phyloP scores from a whole-genome alignment of 2,329 filamentous ascomycete genomes.

The Aspergillus eucalypticola region DNA sequence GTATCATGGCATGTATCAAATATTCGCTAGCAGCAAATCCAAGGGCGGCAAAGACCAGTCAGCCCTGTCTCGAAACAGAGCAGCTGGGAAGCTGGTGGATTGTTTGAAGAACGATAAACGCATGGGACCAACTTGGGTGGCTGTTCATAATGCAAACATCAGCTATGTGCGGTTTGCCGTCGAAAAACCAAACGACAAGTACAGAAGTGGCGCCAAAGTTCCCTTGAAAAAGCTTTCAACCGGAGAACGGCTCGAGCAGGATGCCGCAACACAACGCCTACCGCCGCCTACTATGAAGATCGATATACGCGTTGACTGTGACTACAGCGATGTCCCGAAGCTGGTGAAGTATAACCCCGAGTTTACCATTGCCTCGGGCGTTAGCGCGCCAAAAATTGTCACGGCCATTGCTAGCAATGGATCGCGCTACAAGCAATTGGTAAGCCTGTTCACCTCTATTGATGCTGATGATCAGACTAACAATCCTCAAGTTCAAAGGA shows the following conservation, averaged over 20 bases:
- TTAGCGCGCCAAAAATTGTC: slow-evolving; percentile 92
- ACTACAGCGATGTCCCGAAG: slow-evolving; percentile 76
- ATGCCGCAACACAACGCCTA: slow-evolving; percentile 66
- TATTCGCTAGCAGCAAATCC: slow-evolving; percentile 77
- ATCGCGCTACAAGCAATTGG: slow-evolving; percentile 78
- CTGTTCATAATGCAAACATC: slow-evolving; percentile 73
- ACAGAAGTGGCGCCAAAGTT: slow-evolving; percentile 68
- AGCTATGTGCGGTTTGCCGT: slow-evolving; percentile 55
- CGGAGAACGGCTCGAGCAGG: slow-evolving; percentile 64
- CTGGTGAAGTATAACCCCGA: slow-evolving; percentile 70
- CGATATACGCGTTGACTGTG: slow-evolving; percentile 67
- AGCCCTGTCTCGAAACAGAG: slow-evolving; percentile 70
- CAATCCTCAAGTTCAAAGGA: slow-evolving; percentile 69
- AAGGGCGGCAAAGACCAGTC: slow-evolving; percentile 70
- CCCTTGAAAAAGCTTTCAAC: slow-evolving; percentile 63
- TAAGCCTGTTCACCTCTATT: slow-evolving; percentile 37
- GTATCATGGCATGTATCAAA: slow-evolving; percentile 95
- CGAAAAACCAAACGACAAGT: slow-evolving; percentile 56
- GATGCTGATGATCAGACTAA: slow-evolving; percentile 10
- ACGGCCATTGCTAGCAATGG: slow-evolving; percentile 79
- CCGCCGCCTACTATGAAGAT: slow-evolving; percentile 90
- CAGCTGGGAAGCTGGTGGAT: slow-evolving; percentile 68
- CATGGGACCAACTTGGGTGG: slow-evolving; percentile 63
- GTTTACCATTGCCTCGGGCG: slow-evolving; percentile 83
- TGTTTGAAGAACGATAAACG: slow-evolving; percentile 57